Evolutionary conservation across 2,329 filamentous ascomycete genomes (phyloP).

Genomic region (Trichoderma koningii): DNA sequence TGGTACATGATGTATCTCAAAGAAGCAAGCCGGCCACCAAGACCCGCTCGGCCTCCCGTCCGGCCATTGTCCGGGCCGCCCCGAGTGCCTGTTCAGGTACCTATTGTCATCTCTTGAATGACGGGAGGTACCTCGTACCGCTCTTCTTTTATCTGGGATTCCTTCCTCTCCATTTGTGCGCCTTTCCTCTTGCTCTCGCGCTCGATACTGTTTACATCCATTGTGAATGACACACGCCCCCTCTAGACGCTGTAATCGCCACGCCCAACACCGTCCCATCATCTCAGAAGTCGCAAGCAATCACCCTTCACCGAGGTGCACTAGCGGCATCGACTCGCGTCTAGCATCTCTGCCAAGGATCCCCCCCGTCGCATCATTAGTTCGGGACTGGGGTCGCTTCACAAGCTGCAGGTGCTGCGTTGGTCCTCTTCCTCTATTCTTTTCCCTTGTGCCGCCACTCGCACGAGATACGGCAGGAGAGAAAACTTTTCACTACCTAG

Average conservation of each 20-base stretch:
- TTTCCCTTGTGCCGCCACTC: too few relatives aligned
- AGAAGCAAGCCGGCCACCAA: background rate
- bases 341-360: background rate
- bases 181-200: background rate
- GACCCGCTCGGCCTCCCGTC: background rate
- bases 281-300: slow-evolving; percentile 14
- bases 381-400: background rate
- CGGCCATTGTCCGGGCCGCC: background rate
- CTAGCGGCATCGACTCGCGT: slow-evolving; percentile 3
- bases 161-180: too few relatives aligned
- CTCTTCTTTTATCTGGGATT: background rate
- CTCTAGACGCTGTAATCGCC: background rate
- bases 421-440: too few relatives aligned
- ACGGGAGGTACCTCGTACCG: too few relatives aligned
- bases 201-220: background rate
- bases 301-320: slow-evolving; percentile 7
- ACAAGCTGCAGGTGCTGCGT: too few relatives aligned
- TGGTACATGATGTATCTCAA: background rate
- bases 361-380: background rate
- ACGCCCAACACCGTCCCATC: slow-evolving; percentile 14
- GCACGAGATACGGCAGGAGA: too few relatives aligned
- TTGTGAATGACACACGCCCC: background rate
- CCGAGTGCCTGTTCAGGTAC: background rate
- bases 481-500: too few relatives aligned
- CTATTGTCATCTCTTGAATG: background rate